These are phyloP conservation scores for Penicillium sp. DNA, from an alignment of 2,329 filamentous ascomycete genomes.

Conservation along the genomic window DNA sequence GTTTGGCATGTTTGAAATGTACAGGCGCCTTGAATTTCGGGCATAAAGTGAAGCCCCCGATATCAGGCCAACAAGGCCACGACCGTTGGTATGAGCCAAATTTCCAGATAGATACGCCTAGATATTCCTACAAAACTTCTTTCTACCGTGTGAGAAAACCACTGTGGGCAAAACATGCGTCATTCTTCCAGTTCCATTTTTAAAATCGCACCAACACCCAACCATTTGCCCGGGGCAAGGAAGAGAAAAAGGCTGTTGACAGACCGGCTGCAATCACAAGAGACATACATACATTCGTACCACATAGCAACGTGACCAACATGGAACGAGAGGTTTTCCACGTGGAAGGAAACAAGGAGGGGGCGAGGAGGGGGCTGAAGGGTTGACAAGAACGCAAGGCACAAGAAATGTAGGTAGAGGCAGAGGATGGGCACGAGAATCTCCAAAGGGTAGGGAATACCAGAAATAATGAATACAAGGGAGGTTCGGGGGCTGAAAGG, in stretches of 20 bases:
- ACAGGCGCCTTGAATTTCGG: not conserved
- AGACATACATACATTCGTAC: conserved; percentile 22
- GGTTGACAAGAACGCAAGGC: not conserved
- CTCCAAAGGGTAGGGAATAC: not conserved
- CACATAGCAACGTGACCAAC: conserved; percentile 22
- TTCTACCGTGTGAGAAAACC: not conserved
- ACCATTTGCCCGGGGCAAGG: not conserved
- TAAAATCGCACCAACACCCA: not conserved
- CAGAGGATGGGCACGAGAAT: not conserved
- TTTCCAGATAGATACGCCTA: too few species aligned
- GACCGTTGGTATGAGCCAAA: too few species aligned
- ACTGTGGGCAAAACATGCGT: not conserved
- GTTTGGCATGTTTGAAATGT: conserved; percentile 12
- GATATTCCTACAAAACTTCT: too few species aligned
- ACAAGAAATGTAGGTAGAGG: not conserved
- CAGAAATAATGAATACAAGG: not conserved
- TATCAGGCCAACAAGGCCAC: not conserved
- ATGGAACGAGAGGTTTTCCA: not conserved
- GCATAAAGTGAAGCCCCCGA: not conserved
- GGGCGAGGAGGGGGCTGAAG: not conserved
- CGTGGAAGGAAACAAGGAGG: not conserved
- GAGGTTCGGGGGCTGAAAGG: not conserved
- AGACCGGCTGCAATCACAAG: conserved; percentile 14
- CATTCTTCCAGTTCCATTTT: not conserved
- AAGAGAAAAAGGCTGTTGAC: conserved; percentile 4